Evolutionary conservation across 164 flowering plant species (phyloP), one percentile per base, ranked within the genome.

Genomic region (Platanus orientalis): DNA sequence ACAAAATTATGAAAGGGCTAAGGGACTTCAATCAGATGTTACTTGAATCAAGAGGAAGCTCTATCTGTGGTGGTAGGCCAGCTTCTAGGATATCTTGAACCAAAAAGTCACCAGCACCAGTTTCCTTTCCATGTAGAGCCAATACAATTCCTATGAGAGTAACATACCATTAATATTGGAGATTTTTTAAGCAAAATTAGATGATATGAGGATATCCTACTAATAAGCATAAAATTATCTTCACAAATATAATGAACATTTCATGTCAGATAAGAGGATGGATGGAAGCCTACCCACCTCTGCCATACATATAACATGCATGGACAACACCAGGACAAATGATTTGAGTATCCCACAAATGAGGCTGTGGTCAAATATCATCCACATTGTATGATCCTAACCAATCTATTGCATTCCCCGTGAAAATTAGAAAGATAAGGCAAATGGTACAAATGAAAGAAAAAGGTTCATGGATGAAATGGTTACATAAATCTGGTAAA

Each of bases 91-190:
- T 69, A 69, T 89, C 96, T 67, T 69, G 78, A 69, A 95, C 99
- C 69, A 81, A 69, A 73, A 95, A 95, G 20, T 83, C 86, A 44
- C 97, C 99, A 61, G 83, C 78, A 54, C 67, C 64, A 45, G 90
- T 84, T 75, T 87, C 96, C 76, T 83, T 92, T 73, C 99, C 97
- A 78, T 78, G 96, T 71, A 95, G 74, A 71, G 94, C 97, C 72
- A 78, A 84, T 42, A 95, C 92, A 73, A 80, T 53, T 13, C 99
- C 97, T 95, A 59, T 57, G 52, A 52, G 34, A 27, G 54, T 55
- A 64, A 19, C 32, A 73, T 39, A 61, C 50, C 54, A 40, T 48
- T 36, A 3, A 64, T 21, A 14, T 49, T 25, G 26, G 25, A n/a
- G 23, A n/a, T 53, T 47, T 44, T 6, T 19, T 26, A n/a, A 27